Percentiles rank a stretch among this genome's conserved stretches.
Evolutionary conservation across 164 flowering plant species (phyloP).

Genomic region (Stephania cephalantha): DNA sequence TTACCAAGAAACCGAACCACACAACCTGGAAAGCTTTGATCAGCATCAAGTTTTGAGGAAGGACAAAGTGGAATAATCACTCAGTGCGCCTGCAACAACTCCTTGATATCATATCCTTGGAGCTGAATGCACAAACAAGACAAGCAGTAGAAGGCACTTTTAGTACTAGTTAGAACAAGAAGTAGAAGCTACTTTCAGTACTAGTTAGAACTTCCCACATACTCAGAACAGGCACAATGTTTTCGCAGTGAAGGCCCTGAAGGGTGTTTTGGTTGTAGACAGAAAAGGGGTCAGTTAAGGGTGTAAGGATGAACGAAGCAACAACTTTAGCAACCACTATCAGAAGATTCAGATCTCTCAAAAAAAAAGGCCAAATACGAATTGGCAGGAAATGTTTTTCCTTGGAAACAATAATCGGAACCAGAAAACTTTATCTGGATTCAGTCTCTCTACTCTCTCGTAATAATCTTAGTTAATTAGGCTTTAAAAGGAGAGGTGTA

Average conservation of each 20-base stretch:
- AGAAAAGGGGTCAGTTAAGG: not conserved
- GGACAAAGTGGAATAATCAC: not conserved
- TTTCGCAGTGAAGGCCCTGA: not conserved
- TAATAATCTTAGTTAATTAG: too few relatives aligned
- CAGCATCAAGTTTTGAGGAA: not conserved
- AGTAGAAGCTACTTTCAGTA: not conserved
- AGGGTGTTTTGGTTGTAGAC: not conserved
- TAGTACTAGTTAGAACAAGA: not conserved
- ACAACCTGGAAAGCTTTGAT: not conserved
- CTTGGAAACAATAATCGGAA: too few relatives aligned
- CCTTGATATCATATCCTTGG: constrained; percentile 88
- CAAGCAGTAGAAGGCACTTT: constrained; percentile 3
- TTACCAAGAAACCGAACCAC: not conserved
- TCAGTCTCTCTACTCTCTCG: too few relatives aligned
- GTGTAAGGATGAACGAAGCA: not conserved
- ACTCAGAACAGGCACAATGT: not conserved
- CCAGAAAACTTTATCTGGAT: too few relatives aligned
- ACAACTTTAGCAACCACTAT: not conserved
- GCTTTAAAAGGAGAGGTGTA: too few relatives aligned
- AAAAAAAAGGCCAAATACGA: too few relatives aligned
- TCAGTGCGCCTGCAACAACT: constrained; percentile 65
- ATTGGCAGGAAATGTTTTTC: too few relatives aligned
- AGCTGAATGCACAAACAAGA: constrained; percentile 41
- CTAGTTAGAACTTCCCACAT: not conserved
- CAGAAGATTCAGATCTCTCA: too few relatives aligned